phyloP scores from a whole-genome alignment of 2,329 filamentous ascomycete species.

The Sphaerulina populicola region DNA sequence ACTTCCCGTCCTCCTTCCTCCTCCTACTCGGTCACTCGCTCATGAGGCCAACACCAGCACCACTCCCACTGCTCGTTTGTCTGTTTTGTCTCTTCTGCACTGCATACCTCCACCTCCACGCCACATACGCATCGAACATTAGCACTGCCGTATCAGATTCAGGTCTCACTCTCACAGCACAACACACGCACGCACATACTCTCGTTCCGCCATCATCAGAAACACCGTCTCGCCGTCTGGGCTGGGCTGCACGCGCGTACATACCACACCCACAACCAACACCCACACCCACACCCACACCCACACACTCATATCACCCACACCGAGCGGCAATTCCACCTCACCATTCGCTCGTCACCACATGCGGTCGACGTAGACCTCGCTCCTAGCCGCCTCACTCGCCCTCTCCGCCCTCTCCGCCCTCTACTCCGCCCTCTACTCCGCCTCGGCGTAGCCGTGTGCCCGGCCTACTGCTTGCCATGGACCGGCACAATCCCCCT shows the following conservation, averaged over 20 bases:
- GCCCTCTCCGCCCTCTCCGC: neutral
- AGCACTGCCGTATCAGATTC: no score
- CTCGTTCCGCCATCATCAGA: neutral
- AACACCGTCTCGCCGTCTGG: neutral
- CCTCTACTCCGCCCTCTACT: neutral
- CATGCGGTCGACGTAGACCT: conserved; percentile 1
- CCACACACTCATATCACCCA: neutral
- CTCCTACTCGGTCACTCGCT: no score
- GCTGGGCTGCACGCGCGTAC: neutral
- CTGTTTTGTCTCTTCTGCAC: no score
- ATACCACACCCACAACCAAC: no score
- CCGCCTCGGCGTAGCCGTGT: neutral
- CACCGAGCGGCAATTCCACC: no score
- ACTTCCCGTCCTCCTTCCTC: no score
- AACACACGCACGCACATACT: neutral
- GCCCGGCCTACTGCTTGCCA: neutral
- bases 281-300: neutral
- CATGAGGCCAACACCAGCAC: no score
- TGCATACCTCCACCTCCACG: no score
- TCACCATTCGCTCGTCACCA: neutral
- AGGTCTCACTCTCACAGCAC: no score
- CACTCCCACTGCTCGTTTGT: no score
- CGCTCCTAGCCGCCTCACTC: neutral
- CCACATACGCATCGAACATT: no score
- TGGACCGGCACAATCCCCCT: conserved; percentile 36